Percentiles rank a stretch among this genome's conserved stretches.
These are phyloP conservation scores for Phyllostachys edulis DNA, from an alignment of 176 grass and related monocot genomes.

Conservation along the genomic window DNA sequence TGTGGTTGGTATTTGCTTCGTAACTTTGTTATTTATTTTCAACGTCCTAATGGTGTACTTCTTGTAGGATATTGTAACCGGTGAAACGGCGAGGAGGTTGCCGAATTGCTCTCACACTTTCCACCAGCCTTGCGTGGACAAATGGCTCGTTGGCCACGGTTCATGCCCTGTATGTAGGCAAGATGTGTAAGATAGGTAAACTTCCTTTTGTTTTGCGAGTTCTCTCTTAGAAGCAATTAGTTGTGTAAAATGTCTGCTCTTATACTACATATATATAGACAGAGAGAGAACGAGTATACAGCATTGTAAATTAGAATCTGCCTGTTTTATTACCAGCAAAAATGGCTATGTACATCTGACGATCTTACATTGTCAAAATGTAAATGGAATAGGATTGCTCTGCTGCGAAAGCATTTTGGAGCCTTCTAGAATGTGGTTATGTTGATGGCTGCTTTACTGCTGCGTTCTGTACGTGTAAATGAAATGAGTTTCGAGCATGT, in stretches of 20 bases:
- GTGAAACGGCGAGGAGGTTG: conserved; percentile 65
- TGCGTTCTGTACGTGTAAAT: neutral
- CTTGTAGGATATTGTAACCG: conserved; percentile 57
- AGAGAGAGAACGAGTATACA: neutral
- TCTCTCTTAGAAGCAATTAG: conserved; percentile 5
- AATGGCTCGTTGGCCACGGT: conserved; percentile 63
- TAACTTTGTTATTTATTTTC: neutral
- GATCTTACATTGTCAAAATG: neutral
- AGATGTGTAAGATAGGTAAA: conserved; percentile 41
- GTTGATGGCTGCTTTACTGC: neutral
- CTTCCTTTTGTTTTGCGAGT: neutral
- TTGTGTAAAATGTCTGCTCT: conserved; percentile 8
- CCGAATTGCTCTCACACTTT: conserved; percentile 73
- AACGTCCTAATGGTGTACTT: conserved; percentile 1
- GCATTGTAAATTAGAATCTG: conserved; percentile 30
- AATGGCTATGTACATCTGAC: neutral
- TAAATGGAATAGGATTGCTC: neutral
- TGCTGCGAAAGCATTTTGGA: neutral
- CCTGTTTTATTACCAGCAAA: conserved; percentile 1
- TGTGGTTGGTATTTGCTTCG: conserved; percentile 21
- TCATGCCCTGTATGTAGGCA: conserved; percentile 87
- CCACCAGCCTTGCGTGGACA: conserved; percentile 74
- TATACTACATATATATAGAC: neutral
- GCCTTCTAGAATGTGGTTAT: neutral
- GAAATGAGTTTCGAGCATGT: neutral